Base-by-base conservation (phyloP, 768 basidiomycete genomes). In the Zangia roseola region DNA sequence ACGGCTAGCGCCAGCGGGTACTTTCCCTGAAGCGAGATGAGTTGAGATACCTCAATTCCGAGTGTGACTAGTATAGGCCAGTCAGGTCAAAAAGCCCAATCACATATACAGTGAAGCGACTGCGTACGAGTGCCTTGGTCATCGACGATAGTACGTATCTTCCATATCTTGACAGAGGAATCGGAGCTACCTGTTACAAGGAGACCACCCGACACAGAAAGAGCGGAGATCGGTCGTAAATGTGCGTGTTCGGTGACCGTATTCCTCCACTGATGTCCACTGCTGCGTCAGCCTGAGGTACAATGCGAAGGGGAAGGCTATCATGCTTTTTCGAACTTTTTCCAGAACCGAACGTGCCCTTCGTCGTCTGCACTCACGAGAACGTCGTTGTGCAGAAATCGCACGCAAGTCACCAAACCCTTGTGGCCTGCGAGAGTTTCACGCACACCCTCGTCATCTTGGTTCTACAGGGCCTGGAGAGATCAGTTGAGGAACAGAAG, bases 171-270 rank as follows among this genome's bases (percentile, higher is more conserved):
- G 36, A 94, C 75, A 1, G 71, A 69, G 1, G 84, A 81, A 65
- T 97, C 94, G 0, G 94, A 95, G 14, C 88, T 83, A 1, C 90
- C 93, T 0, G 91, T 91, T 3, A 86, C 75, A 9, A 94, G 52
- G 30, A 73, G 68, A 37, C 72, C 64, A 14, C 70, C 73, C 43
- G 74, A 69, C 2, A 75, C 71, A 34, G 76, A 80, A 4, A 97
- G 64, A 3, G 85, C 75, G 12, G 90, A 86, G 24, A 97, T 78
- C 1, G 89, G 76, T 44, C 80, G 76, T 16, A 68, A 52, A 66
- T 97, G 94, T 0, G 84, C 89, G 50, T 82, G 68, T 3, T 78
- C 54, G 25, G 69, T 70, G 10, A 58, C 58, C 1, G 69, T 62
- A 25, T 62, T 56, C 14, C 50, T 69, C 91, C 89, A 93, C 90